Evolutionary conservation across 495 filamentous ascomycete species (phyloP), one percentile per base, ranked within the genome.

Genomic region (Aspergillus bertholletiae): DNA sequence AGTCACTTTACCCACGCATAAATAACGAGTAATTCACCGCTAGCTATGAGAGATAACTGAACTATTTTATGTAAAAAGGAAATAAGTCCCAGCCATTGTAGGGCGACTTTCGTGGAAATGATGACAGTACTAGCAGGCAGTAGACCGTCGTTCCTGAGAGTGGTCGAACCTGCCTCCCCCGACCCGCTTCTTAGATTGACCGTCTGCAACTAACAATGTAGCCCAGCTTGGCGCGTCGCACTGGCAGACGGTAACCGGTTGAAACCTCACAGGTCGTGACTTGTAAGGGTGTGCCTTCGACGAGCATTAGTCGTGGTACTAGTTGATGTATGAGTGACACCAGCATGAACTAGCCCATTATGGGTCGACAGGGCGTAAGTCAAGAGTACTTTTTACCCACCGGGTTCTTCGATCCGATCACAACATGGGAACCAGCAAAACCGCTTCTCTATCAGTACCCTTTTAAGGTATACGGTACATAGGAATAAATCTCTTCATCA

Each of bases 161-260:
- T 15, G 13, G 34, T n/a, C 34, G 34, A 15, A n/a, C n/a, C n/a
- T n/a, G n/a, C n/a, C n/a, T n/a, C n/a, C n/a, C 6, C 13, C 5
- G 34, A 37, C 34, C 34, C 34, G 34, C 34, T n/a, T n/a, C 30
- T 43, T 43, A 43, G 39, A 43, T 43, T 43, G 39, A 43, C 39
- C 39, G 20, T 43, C 39, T 43, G 39, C 39, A 43, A n/a, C 34
- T 37, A 37, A 37, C 2, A 37, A 37, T 37, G 34, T 15, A 6
- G 18, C 11, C 20, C 22, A 18, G 17, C 39, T 43, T 43, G 39
- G 39, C 39, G n/a, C n/a, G 18, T 43, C 7, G 39, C 39, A 43
- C 9, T 43, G 34, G 34, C 7, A 43, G 39, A 43, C 39, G 15
- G 39, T 18, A 43, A 18, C 12, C 20, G 39, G 39, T 22, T 43